Conservation (phyloP, 2,329 filamentous ascomycete genomes). For the Alternaria arbusti region DNA sequence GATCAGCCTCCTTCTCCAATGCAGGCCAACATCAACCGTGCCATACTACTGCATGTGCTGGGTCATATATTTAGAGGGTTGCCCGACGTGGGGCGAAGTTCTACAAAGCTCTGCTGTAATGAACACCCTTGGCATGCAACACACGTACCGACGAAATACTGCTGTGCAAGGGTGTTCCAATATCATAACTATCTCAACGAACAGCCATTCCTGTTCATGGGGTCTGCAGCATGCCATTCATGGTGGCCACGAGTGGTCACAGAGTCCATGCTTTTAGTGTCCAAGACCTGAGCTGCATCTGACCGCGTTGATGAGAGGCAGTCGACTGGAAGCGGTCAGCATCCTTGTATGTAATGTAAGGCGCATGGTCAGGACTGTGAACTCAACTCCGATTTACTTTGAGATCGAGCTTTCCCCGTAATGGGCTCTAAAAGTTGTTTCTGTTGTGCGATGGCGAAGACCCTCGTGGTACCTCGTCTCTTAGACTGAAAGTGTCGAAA, state of each 20-base stretch:
- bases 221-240: neutral
- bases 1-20: neutral
- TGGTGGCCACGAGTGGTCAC: neutral
- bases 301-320: neutral
- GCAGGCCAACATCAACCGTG: neutral
- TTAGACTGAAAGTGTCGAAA: neutral
- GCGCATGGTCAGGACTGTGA: neutral
- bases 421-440: neutral
- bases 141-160: neutral
- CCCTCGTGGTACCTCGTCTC: neutral
- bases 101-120: neutral
- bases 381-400: neutral
- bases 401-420: neutral
- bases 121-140: neutral
- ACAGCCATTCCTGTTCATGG: neutral
- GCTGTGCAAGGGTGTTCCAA: neutral
- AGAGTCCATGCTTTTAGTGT: neutral
- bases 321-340: neutral
- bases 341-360: neutral
- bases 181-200: neutral
- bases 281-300: neutral
- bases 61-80: slow-evolving; percentile 11
- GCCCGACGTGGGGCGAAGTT: neutral
- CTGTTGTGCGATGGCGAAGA: neutral
- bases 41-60: slow-evolving; percentile 1